Conservation (phyloP, 306 rosid genomes). For the Cucumis cinereus region DNA sequence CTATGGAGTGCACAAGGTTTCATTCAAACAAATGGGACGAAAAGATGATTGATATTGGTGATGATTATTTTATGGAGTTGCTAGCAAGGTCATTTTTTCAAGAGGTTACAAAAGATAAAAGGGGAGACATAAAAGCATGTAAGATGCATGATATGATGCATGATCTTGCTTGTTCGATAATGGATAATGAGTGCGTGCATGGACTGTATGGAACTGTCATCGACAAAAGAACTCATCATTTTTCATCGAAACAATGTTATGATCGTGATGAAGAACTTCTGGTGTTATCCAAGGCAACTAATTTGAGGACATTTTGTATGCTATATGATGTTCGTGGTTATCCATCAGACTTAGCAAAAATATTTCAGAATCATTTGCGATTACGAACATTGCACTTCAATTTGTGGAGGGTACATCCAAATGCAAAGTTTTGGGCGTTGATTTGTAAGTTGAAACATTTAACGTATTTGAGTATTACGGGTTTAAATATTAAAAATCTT, state of each 20-base stretch:
- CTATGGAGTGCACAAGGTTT: conserved; percentile 27
- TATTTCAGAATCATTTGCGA: too few relatives aligned
- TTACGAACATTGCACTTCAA: conserved; percentile 9
- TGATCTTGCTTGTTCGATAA: background rate
- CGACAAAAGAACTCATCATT: too few relatives aligned
- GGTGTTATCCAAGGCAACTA: background rate
- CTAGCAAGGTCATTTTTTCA: conserved; percentile 1
- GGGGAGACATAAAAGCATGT: background rate
- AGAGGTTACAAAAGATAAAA: background rate
- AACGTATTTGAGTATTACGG: background rate
- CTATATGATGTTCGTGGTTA: too few relatives aligned
- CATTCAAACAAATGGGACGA: background rate
- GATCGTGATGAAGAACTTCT: too few relatives aligned
- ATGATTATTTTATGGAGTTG: background rate
- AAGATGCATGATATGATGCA: background rate
- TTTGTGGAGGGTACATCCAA: too few relatives aligned
- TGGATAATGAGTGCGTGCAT: background rate
- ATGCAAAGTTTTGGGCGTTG: too few relatives aligned
- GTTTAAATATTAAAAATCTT: background rate
- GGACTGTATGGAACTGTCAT: background rate
- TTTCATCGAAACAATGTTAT: too few relatives aligned
- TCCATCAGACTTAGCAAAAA: too few relatives aligned
- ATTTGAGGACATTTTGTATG: conserved; percentile 4
- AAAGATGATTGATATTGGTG: background rate
- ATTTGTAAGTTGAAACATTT: background rate